Evolutionary conservation across 1,284 basidiomycete species (phyloP).

Genomic region (Porodaedalea pini): DNA sequence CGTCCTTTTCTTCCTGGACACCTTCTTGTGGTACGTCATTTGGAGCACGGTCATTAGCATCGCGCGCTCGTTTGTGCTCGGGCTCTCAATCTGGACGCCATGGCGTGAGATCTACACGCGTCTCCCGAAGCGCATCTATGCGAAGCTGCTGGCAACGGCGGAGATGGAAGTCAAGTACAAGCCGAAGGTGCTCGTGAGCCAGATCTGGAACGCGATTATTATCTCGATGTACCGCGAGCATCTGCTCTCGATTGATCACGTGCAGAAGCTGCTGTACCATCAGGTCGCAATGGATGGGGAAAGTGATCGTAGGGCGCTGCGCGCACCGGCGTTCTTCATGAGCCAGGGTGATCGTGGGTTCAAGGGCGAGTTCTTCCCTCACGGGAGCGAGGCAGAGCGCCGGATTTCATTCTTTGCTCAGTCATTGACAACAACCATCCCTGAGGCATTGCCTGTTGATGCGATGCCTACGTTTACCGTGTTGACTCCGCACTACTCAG

Average conservation of each 20-base stretch:
- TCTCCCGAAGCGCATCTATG: conserved; percentile 91
- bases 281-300: conserved; percentile 80
- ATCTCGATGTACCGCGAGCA: conserved; percentile 99
- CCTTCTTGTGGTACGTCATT: conserved; percentile 96
- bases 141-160: conserved; percentile 84
- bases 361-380: conserved; percentile 91
- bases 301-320: conserved; percentile 81
- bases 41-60: conserved; percentile 96
- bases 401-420: conserved; percentile 97
- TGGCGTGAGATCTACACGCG: conserved; percentile 94
- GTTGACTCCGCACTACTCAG: conserved; percentile 92
- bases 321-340: conserved; percentile 94
- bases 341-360: conserved; percentile 81
- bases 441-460: conserved; percentile 87
- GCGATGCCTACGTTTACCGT: conserved; percentile 98
- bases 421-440: conserved; percentile 86
- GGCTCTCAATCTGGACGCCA: conserved; percentile 94
- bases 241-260: conserved; percentile 91
- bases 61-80: conserved; percentile 83
- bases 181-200: conserved; percentile 95
- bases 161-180: conserved; percentile 98
- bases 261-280: conserved; percentile 92
- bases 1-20: conserved; percentile 93
- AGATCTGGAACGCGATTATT: conserved; percentile 98
- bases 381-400: conserved; percentile 88